Base-by-base conservation (phyloP, 257 asterid genomes). In the Solanum okadae region DNA sequence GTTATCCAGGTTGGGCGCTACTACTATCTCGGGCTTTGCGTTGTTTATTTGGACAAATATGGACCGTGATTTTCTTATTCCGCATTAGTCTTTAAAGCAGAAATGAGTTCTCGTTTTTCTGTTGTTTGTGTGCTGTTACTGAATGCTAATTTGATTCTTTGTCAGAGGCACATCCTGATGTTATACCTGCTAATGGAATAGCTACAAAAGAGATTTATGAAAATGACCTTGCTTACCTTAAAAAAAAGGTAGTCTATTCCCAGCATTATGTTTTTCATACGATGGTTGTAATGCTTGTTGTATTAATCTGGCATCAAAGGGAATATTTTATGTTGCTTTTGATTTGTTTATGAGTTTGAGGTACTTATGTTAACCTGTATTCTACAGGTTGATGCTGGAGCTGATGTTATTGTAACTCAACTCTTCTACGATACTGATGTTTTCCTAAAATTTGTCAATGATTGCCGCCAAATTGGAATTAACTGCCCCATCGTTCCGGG, bases 141-240 rank as follows among this genome's bases (percentile, higher is more conserved):
- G 68, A 81, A 49, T 81, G 52, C 70, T 81, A 29, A 46, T 81
- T 49, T 79, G 67, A 79, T 79, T 79, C 67, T 49, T 49, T 81
- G 10, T 81, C 93, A 97, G 99, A 96, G 98, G 99, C 95, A 83
- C 99, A 97, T 90, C 99, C 99, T 40, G 99, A 96, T 87, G 95
- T 94, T 85, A 97, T 97, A 86, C 92, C 93, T 82, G 92, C 88
- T 49, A 90, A 92, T 84, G 99, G 99, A 91, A 86, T 87, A 87
- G 98, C 94, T 72, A 59, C 99, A 3, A 89, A 78, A 7, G 99
- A 94, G 89, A 93, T 96, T 7, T 97, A 97, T 91, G 89, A 90
- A 86, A 94, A 90, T 49, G 99, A 97, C 84, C 96, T 97, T 90
- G 95, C 95, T 81, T 97, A 97, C 90, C 99, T 97, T 78, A 97